A percentile compares a stretch with the other conserved stretches of the same genome.
Conservation (phyloP, 2,329 filamentous ascomycete genomes). For the Xylariaceae sp. region DNA sequence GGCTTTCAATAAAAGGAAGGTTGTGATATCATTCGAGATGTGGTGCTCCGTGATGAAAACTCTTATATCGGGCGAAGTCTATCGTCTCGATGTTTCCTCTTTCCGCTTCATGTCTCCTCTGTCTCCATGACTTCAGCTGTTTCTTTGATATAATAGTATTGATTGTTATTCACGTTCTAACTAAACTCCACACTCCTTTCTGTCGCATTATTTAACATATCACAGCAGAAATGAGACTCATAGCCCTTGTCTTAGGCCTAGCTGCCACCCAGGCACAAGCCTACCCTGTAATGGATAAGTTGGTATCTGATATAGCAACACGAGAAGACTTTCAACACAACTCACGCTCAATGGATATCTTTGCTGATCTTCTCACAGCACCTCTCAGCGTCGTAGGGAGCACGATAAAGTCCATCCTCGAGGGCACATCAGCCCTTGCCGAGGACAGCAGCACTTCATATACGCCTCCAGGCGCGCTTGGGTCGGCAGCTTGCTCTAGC, state of each 20-base stretch:
- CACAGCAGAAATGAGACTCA: conserved; percentile 25
- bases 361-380: conserved; percentile 21
- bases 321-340: conserved; percentile 15
- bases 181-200: too few species aligned
- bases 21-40: too few species aligned
- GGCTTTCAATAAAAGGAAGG: too few species aligned
- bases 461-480: conserved; percentile 19
- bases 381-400: conserved; percentile 16
- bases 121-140: too few species aligned
- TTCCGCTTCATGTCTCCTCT: too few species aligned
- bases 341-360: conserved; percentile 18
- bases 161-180: too few species aligned
- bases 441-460: conserved; percentile 14
- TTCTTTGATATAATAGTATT: too few species aligned
- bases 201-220: too few species aligned
- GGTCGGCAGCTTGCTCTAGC: conserved; percentile 22
- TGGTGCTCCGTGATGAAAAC: too few species aligned
- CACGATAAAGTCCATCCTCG: conserved; percentile 23
- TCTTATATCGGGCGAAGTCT: too few species aligned
- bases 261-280: conserved; percentile 17
- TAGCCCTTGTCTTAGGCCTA: conserved; percentile 13
- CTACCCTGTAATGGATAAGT: conserved; percentile 23
- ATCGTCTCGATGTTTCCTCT: too few species aligned
- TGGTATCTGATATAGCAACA: conserved; percentile 24
- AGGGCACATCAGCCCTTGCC: conserved; percentile 15